Conservation (phyloP, 2,329 filamentous ascomycete species). For the Sclerotinia borealis region DNA sequence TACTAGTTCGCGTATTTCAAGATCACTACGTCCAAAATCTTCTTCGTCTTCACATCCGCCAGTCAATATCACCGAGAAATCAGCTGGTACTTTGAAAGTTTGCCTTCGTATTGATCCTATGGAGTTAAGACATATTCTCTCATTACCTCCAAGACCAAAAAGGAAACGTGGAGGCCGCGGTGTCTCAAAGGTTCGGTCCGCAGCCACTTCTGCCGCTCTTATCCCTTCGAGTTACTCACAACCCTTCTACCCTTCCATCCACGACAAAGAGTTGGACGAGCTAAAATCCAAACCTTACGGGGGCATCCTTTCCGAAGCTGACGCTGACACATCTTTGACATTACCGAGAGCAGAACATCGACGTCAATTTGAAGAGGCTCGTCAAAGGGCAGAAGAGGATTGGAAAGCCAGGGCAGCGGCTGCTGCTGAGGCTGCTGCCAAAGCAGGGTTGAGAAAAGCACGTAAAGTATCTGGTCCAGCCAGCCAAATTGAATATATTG, state of each 20-base stretch:
- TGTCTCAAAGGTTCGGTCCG: constrained; percentile 37
- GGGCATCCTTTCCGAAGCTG: constrained; percentile 79
- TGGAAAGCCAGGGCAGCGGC: constrained; percentile 66
- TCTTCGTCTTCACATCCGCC: constrained; percentile 38
- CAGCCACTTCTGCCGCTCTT: constrained; percentile 27
- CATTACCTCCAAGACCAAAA: constrained; percentile 51
- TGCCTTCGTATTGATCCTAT: constrained; percentile 51
- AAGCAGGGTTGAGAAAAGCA: constrained; percentile 57
- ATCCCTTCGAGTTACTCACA: constrained; percentile 26
- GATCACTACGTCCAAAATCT: constrained; percentile 49
- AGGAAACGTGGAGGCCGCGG: constrained; percentile 41
- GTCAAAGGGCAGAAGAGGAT: constrained; percentile 84
- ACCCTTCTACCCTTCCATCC: constrained; percentile 53
- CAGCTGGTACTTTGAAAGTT: constrained; percentile 42
- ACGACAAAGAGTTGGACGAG: constrained; percentile 84
- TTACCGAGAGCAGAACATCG: constrained; percentile 75
- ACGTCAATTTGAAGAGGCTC: constrained; percentile 80
- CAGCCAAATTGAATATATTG: constrained; percentile 97
- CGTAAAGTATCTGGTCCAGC: constrained; percentile 78
- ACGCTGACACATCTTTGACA: constrained; percentile 88
- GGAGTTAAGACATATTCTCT: constrained; percentile 55
- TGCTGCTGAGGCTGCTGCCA: constrained; percentile 61
- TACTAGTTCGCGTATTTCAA: constrained; percentile 41
- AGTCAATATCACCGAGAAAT: constrained; percentile 35
- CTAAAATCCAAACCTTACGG: constrained; percentile 91